Evolutionary conservation across 768 basidiomycete species (phyloP).

Genomic region (Leccinum subtestaceum): DNA sequence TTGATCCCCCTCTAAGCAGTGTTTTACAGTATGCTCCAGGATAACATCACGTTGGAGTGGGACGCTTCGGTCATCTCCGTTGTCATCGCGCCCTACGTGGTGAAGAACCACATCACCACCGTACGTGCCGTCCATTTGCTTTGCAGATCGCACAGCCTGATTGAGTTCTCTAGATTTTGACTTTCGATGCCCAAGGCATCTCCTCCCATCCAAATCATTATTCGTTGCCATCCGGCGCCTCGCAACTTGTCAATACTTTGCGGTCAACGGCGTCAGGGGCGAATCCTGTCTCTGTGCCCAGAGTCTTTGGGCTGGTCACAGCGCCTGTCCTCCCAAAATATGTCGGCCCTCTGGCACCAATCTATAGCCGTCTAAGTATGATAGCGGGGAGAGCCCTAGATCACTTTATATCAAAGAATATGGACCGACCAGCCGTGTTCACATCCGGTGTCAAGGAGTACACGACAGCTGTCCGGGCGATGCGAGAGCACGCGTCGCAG

Average conservation of each 20-base stretch:
- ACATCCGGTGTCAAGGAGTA: constrained; percentile 60
- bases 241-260: constrained; percentile 39
- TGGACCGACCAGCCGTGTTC: constrained; percentile 36
- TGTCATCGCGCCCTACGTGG: constrained; percentile 57
- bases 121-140: constrained; percentile 39
- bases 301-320: constrained; percentile 60
- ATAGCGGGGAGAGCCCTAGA: constrained; percentile 9
- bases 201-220: constrained; percentile 88
- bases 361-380: constrained; percentile 49
- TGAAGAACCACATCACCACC: constrained; percentile 55
- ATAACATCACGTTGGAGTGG: constrained; percentile 72
- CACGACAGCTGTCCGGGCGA: constrained; percentile 56
- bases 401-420: neutral
- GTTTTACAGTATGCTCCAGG: constrained; percentile 58
- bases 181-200: constrained; percentile 75
- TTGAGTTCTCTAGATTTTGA: constrained; percentile 59
- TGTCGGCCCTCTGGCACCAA: constrained; percentile 48
- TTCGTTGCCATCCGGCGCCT: constrained; percentile 59
- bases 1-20: constrained; percentile 9
- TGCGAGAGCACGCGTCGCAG: constrained; percentile 72
- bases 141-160: constrained; percentile 1
- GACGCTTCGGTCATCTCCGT: constrained; percentile 54
- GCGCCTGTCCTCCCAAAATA: constrained; percentile 61
- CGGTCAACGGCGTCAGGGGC: constrained; percentile 29
- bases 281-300: constrained; percentile 30